Base-by-base conservation (phyloP, 2,329 filamentous ascomycete genomes). In the Trichoderma breve region DNA sequence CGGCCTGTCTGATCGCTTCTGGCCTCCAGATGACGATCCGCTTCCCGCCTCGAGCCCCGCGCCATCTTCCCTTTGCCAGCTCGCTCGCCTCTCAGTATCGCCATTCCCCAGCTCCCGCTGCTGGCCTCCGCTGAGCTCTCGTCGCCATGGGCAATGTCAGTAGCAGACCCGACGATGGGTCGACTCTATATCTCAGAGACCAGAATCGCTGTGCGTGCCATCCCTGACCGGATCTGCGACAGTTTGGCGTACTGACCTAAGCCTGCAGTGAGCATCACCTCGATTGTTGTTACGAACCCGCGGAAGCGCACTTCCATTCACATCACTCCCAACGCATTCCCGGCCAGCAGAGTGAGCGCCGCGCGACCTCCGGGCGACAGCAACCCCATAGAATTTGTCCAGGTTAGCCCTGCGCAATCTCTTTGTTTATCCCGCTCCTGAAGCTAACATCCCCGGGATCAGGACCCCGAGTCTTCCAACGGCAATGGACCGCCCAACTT, bases 101-200 rank as follows among this genome's bases (percentile, higher is more conserved):
- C 67, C 67, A 53, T 72, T 64, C 39, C 47, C 34, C 39, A 57
- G 39, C 58, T 65, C 62, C 51, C 53, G 43, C 61, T 32, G 43
- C 51, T 36, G 57, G 66, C 28, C 70, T 66, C 64, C 43, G 55
- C 61, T 58, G 62, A 67, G 58, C 36, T 62, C 61, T 71, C 62
- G 66, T 82, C 84, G 88, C 83, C 82, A 99, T 99, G 96, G 96
- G 96, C 80, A 94, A 92, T 85, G 91, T 98, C 83, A 91, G 90
- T 82, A 98, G 95, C 86, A 92, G 91, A 83, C 90, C 91, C 78
- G 95, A 97, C 78, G 95, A 98, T 79, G 93, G 90, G 80, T 88
- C 90, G 77, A 84, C 89, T 78, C 85, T 98, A 81, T 97, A 92
- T 82, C 86, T 98, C 80, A 92, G 93, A 84, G 96, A 99, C 81